Evolutionary conservation across 495 filamentous ascomycete species (phyloP).

Genomic region (Parathielavia hyrcaniae): DNA sequence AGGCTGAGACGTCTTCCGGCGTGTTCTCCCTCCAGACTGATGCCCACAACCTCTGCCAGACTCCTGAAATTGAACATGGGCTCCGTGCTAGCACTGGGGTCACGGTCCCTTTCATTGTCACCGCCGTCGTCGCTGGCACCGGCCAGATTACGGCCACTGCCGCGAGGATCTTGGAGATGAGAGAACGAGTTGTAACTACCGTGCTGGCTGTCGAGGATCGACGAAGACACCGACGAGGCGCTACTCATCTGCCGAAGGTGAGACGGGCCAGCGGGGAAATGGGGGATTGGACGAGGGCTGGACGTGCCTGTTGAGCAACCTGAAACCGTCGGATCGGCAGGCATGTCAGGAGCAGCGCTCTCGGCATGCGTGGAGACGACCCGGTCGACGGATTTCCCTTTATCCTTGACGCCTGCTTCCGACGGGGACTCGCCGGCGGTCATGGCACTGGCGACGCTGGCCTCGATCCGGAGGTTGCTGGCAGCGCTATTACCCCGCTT

Average conservation of each 20-base stretch:
- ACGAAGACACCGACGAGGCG: constrained; percentile 74
- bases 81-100: constrained; percentile 55
- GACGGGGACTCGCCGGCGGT: constrained; percentile 19
- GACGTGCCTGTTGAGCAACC: constrained; percentile 15
- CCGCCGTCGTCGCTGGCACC: constrained; percentile 36
- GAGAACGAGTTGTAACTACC: constrained; percentile 46
- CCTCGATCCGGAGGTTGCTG: constrained; percentile 45
- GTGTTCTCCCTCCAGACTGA: constrained; percentile 40
- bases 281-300: constrained; percentile 35
- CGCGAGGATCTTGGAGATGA: constrained; percentile 42
- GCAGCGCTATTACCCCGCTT: constrained; percentile 51
- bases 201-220: constrained; percentile 57
- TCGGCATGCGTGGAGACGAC: constrained; percentile 17
- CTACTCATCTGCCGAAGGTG: constrained; percentile 76
- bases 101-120: constrained; percentile 35
- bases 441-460: constrained; percentile 33
- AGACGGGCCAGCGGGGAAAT: constrained; percentile 49
- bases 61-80: constrained; percentile 90
- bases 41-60: constrained; percentile 74
- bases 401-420: constrained; percentile 43
- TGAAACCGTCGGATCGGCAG: constrained; percentile 18
- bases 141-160: constrained; percentile 40
- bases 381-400: constrained; percentile 80
- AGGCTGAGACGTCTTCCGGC: constrained; percentile 29
- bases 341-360: constrained; percentile 6